Evolutionary conservation across 371 early-diverging fungal species (phyloP).

Genomic region (Lichtheimia hyalospora): DNA sequence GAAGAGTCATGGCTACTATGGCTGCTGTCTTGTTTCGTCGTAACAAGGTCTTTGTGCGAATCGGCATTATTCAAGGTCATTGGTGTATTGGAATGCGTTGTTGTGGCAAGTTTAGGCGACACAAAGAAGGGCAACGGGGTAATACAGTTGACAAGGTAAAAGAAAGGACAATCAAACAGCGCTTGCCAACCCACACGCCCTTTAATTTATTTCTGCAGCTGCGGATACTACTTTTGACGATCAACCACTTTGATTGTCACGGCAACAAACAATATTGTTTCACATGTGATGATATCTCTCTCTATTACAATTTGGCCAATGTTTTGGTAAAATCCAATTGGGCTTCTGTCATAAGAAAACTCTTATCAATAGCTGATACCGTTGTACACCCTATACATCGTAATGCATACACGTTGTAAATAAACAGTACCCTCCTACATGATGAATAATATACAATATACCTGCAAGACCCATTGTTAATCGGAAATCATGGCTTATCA

Average conservation of each 20-base stretch:
- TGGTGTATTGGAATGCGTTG: background rate
- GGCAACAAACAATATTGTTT: no score
- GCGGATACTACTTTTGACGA: no score
- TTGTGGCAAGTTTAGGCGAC: background rate
- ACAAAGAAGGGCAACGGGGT: background rate
- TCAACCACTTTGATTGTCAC: no score
- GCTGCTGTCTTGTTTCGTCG: no score
- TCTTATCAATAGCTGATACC: background rate
- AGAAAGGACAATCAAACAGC: background rate
- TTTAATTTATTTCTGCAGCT: no score
- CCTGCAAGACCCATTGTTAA: constrained; percentile 28
- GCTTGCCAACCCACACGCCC: no score
- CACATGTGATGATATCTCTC: no score
- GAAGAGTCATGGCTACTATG: background rate
- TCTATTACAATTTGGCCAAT: no score
- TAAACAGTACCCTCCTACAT: background rate
- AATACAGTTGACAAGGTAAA: background rate
- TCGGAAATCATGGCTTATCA: constrained; percentile 19
- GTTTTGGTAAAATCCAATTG: no score
- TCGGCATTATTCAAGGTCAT: background rate
- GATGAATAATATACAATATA: background rate
- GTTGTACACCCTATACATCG: background rate
- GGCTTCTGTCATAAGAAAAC: background rate
- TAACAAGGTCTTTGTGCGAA: background rate
- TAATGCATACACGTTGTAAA: background rate